Conservation (phyloP, 495 filamentous ascomycete genomes). For the Geopyxis carbonaria region DNA sequence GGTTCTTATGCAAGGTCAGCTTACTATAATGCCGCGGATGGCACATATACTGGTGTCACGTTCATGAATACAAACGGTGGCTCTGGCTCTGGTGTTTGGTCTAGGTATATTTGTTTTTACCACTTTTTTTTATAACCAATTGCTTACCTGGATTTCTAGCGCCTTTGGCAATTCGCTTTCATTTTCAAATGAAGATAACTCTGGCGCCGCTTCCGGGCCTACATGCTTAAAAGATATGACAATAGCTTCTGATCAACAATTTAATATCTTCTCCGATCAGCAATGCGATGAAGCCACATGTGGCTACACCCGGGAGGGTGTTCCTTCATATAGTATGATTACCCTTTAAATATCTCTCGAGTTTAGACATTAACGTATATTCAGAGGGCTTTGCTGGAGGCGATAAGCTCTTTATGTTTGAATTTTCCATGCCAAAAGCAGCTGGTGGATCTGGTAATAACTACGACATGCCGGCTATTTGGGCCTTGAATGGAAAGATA, state of each 20-base stretch:
- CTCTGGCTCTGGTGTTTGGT: slow-evolving; percentile 40
- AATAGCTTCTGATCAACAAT: slow-evolving; percentile 41
- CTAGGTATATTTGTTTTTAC: too few relatives aligned
- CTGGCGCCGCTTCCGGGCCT: slow-evolving; percentile 32
- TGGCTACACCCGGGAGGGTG: slow-evolving; percentile 38
- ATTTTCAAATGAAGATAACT: slow-evolving; percentile 38
- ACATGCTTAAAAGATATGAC: slow-evolving; percentile 34
- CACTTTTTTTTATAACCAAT: too few relatives aligned
- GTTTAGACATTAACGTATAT: slow-evolving; percentile 7
- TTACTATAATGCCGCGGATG: slow-evolving; percentile 39
- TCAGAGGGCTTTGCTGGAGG: slow-evolving; percentile 48
- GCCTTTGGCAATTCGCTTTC: slow-evolving; percentile 45
- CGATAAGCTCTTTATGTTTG: slow-evolving; percentile 46
- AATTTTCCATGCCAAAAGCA: slow-evolving; percentile 49
- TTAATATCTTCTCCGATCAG: slow-evolving; percentile 41
- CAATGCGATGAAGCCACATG: slow-evolving; percentile 38
- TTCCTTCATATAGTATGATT: slow-evolving; percentile 45
- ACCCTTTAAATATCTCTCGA: too few relatives aligned
- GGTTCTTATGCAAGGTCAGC: slow-evolving; percentile 18
- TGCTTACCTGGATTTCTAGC: too few relatives aligned
- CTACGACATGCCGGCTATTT: slow-evolving; percentile 46
- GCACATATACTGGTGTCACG: slow-evolving; percentile 37
- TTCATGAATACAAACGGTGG: slow-evolving; percentile 52
- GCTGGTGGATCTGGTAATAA: slow-evolving; percentile 30
- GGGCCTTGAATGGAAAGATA: slow-evolving; percentile 55